These are phyloP conservation scores for Boletus subcaerulescens DNA, from an alignment of 768 basidiomycete species.

Conservation along the genomic window DNA sequence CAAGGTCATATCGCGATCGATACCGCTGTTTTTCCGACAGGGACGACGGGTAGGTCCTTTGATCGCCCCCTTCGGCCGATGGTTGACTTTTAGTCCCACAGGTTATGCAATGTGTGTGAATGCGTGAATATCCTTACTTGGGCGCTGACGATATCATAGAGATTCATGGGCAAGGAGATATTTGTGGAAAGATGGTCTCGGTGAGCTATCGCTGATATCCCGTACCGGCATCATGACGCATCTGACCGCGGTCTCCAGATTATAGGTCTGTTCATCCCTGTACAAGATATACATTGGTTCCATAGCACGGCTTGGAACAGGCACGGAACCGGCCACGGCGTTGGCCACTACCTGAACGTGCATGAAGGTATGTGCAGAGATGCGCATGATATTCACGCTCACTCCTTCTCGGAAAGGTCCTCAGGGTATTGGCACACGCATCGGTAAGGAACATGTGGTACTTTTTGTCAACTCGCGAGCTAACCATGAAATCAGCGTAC, in stretches of 20 bases:
- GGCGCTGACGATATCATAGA: slow-evolving; percentile 35
- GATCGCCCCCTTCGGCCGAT: neutral
- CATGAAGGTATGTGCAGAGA: slow-evolving; percentile 57
- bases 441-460: slow-evolving; percentile 23
- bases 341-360: slow-evolving; percentile 92
- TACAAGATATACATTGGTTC: neutral
- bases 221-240: neutral
- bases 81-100: slow-evolving; percentile 17
- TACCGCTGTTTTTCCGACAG: slow-evolving; percentile 74
- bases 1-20: slow-evolving; percentile 93
- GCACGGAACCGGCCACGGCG: slow-evolving; percentile 93
- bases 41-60: slow-evolving; percentile 59
- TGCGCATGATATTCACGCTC: neutral
- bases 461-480: neutral
- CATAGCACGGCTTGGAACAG: slow-evolving; percentile 35
- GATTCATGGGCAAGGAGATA: slow-evolving; percentile 78
- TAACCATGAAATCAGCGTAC: slow-evolving; percentile 42
- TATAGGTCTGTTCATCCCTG: slow-evolving; percentile 43
- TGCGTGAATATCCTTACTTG: neutral
- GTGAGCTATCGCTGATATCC: slow-evolving; percentile 36
- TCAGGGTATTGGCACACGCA: slow-evolving; percentile 49
- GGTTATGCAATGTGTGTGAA: slow-evolving; percentile 54
- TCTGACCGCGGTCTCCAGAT: slow-evolving; percentile 35
- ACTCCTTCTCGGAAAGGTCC: slow-evolving; percentile 40
- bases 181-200: slow-evolving; percentile 86